A percentile compares a stretch with the other conserved stretches of the same genome.
phyloP scores from a whole-genome alignment of 2,329 filamentous ascomycete genomes.

The Alternaria triticina region DNA sequence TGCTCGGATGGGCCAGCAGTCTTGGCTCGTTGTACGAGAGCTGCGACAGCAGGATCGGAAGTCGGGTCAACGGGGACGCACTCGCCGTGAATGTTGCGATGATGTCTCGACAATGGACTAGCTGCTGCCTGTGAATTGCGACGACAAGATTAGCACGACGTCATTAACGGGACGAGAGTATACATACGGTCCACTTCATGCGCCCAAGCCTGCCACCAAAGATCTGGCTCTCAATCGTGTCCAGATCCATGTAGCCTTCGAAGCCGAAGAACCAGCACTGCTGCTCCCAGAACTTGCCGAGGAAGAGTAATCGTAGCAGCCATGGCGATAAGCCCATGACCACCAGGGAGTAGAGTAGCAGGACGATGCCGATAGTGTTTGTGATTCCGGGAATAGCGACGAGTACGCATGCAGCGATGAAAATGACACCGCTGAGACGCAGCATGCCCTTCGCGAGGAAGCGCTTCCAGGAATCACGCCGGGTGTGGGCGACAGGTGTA shows the following conservation, averaged over 20 bases:
- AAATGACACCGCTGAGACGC: slow-evolving; percentile 24
- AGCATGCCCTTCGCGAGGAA: slow-evolving; percentile 25
- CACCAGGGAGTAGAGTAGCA: slow-evolving; percentile 34
- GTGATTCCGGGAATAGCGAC: neutral
- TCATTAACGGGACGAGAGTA: neutral
- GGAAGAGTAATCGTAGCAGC: slow-evolving; percentile 47
- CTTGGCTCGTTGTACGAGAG: slow-evolving; percentile 31
- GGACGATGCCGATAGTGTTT: slow-evolving; percentile 8
- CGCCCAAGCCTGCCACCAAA: slow-evolving; percentile 48
- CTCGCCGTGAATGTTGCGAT: slow-evolving; percentile 33
- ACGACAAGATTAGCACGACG: neutral
- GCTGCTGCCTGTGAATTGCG: slow-evolving; percentile 9
- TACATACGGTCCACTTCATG: slow-evolving; percentile 46
- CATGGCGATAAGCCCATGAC: slow-evolving; percentile 43
- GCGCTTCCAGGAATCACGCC: slow-evolving; percentile 37
- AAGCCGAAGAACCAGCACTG: slow-evolving; percentile 55
- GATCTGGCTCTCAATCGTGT: slow-evolving; percentile 47
- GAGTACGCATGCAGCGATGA: slow-evolving; percentile 22
- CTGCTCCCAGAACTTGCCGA: slow-evolving; percentile 50
- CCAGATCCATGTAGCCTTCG: slow-evolving; percentile 51
- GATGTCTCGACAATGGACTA: slow-evolving; percentile 44
- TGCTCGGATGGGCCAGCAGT: slow-evolving; percentile 32
- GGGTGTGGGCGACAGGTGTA: slow-evolving; percentile 38
- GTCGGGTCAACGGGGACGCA: slow-evolving; percentile 45
- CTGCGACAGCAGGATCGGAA: slow-evolving; percentile 24